Conservation (phyloP, 1,284 basidiomycete species). For the Fomitiporia mediterranea region DNA sequence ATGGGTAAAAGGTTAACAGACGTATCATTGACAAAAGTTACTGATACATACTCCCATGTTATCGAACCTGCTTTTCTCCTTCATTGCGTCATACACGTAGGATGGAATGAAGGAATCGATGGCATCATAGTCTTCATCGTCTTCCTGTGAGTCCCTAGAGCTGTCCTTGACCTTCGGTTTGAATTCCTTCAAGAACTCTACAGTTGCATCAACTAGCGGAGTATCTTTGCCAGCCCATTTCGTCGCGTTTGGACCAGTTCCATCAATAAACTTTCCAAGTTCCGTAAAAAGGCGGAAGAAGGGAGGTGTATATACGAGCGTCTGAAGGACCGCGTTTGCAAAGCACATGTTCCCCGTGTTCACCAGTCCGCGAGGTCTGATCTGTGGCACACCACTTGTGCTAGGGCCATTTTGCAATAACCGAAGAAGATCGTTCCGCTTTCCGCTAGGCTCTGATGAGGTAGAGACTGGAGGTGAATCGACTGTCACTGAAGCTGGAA, state of each 20-base stretch:
- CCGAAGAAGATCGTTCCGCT: conserved; percentile 51
- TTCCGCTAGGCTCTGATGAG: conserved; percentile 30
- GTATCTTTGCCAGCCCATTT: conserved; percentile 47
- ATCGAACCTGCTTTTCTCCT: conserved; percentile 91
- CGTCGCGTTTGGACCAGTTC: conserved; percentile 30
- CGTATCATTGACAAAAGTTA: conserved; percentile 11
- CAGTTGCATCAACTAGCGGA: conserved; percentile 80
- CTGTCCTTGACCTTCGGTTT: conserved; percentile 36
- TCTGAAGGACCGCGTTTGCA: conserved; percentile 91
- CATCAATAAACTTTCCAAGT: conserved; percentile 50
- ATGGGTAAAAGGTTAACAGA: conserved; percentile 3
- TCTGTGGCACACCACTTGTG: conserved; percentile 34
- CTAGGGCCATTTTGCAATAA: conserved; percentile 50
- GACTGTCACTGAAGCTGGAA: conserved; percentile 40
- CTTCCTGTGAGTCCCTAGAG: conserved; percentile 34
- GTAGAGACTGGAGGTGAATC: conserved; percentile 25
- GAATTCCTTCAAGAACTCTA: conserved; percentile 84
- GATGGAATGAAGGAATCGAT: conserved; percentile 81
- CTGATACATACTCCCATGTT: conserved; percentile 71
- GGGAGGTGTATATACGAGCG: conserved; percentile 83
- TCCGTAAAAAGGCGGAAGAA: conserved; percentile 80
- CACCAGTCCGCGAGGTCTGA: conserved; percentile 78
- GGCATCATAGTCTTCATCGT: conserved; percentile 35
- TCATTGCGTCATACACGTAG: conserved; percentile 94
- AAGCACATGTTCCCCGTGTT: conserved; percentile 99